Evolutionary conservation across 768 basidiomycete genomes (phyloP).

Genomic region (Tricholoma flavovirens): DNA sequence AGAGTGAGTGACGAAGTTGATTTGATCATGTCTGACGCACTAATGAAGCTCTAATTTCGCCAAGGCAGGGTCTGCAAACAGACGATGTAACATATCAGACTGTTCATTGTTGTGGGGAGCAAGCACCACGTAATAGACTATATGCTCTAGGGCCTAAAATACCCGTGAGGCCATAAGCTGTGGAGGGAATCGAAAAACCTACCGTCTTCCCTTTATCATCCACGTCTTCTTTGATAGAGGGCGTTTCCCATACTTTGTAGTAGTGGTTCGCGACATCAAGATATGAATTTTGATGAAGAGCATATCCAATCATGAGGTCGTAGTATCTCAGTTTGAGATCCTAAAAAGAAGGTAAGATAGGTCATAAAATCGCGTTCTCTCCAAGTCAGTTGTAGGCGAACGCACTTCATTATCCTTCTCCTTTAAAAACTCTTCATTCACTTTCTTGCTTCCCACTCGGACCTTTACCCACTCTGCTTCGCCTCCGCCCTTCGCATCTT

Average conservation of each 20-base stretch:
- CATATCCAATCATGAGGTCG: constrained; percentile 94
- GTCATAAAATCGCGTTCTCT: constrained; percentile 5
- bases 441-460: constrained; percentile 85
- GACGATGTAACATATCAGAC: constrained; percentile 90
- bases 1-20: constrained; percentile 8
- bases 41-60: constrained; percentile 79
- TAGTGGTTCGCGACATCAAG: constrained; percentile 94
- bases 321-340: constrained; percentile 95
- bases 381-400: neutral
- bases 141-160: constrained; percentile 82
- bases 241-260: constrained; percentile 96
- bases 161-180: constrained; percentile 7
- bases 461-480: constrained; percentile 93
- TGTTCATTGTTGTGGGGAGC: constrained; percentile 96
- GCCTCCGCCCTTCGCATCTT: constrained; percentile 60
- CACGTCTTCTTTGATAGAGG: constrained; percentile 83
- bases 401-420: constrained; percentile 81
- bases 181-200: constrained; percentile 19
- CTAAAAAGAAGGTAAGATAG: constrained; percentile 37
- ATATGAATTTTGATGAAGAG: constrained; percentile 77
- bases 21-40: constrained; percentile 36
- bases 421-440: constrained; percentile 90
- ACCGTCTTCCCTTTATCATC: constrained; percentile 64
- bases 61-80: constrained; percentile 74
- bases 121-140: constrained; percentile 90